These are phyloP conservation scores for Sindora glabra DNA, from an alignment of 306 rosid species.

Conservation along the genomic window DNA sequence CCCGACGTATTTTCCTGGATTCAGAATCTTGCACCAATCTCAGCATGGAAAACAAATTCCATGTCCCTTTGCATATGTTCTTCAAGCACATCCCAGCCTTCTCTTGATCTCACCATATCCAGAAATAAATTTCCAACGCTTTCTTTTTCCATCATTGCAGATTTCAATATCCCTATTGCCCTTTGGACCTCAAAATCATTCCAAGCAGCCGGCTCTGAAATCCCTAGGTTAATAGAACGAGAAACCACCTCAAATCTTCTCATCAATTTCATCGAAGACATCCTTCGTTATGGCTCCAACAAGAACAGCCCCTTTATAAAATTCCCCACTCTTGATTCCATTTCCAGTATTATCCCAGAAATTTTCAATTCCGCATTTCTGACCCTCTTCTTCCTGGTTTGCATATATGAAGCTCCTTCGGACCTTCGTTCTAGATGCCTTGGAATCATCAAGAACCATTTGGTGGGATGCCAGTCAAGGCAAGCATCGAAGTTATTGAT, in stretches of 20 bases:
- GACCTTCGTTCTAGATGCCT: slow-evolving; percentile 56
- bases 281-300: slow-evolving; percentile 67
- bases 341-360: slow-evolving; percentile 35
- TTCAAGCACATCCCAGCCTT: slow-evolving; percentile 52
- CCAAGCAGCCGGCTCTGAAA: slow-evolving; percentile 27
- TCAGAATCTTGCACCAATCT: slow-evolving; percentile 63
- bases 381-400: slow-evolving; percentile 62
- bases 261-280: slow-evolving; percentile 50
- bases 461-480: slow-evolving; percentile 38
- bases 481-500: slow-evolving; percentile 47
- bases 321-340: slow-evolving; percentile 37
- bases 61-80: slow-evolving; percentile 41
- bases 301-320: slow-evolving; percentile 31
- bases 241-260: slow-evolving; percentile 46
- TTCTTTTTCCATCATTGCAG: slow-evolving; percentile 49
- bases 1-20: slow-evolving; percentile 71
- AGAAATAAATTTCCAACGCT: slow-evolving; percentile 35
- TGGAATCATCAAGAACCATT: slow-evolving; percentile 28
- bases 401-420: slow-evolving; percentile 73
- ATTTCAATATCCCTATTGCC: slow-evolving; percentile 52
- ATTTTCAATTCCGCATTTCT: slow-evolving; percentile 61
- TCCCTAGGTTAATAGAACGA: slow-evolving; percentile 18
- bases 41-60: slow-evolving; percentile 56
- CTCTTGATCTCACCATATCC: slow-evolving; percentile 56
- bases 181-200: slow-evolving; percentile 80